Percentiles rank a stretch among this genome's conserved stretches.
Evolutionary conservation across 2,329 filamentous ascomycete genomes (phyloP).

Genomic region (Neospermospora avenae): DNA sequence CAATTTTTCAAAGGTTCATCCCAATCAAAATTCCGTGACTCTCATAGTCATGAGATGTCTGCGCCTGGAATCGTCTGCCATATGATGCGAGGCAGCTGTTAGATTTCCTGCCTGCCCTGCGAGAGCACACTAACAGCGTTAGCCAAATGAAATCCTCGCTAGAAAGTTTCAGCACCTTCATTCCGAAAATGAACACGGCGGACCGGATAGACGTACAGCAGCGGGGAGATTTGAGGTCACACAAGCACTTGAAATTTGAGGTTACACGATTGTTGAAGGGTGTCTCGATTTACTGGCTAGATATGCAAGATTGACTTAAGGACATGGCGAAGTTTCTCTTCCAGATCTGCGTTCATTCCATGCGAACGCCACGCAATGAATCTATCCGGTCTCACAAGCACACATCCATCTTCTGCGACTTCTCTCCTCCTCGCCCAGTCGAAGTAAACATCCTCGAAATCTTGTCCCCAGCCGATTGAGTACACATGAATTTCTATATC

Average conservation of each 20-base stretch:
- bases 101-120: too few relatives aligned
- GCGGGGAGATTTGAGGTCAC: background rate
- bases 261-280: too few relatives aligned
- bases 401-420: constrained; percentile 54
- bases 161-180: too few relatives aligned
- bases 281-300: background rate
- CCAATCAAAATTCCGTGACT: too few relatives aligned
- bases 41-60: too few relatives aligned
- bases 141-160: too few relatives aligned
- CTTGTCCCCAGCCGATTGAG: constrained; percentile 54
- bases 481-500: constrained; percentile 47
- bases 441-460: constrained; percentile 60
- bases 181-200: too few relatives aligned
- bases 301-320: constrained; percentile 18
- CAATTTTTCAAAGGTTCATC: too few relatives aligned
- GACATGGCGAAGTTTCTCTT: constrained; percentile 17
- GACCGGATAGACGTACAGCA: too few relatives aligned
- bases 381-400: constrained; percentile 56
- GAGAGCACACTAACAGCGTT: too few relatives aligned
- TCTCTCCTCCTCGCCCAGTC: constrained; percentile 54
- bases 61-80: too few relatives aligned
- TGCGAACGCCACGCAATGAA: constrained; percentile 29
- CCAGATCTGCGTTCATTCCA: constrained; percentile 4
- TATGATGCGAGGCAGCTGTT: too few relatives aligned
- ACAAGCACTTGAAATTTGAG: background rate